Base-by-base conservation (phyloP, 257 asterid genomes). In the Capsicum pubescens region DNA sequence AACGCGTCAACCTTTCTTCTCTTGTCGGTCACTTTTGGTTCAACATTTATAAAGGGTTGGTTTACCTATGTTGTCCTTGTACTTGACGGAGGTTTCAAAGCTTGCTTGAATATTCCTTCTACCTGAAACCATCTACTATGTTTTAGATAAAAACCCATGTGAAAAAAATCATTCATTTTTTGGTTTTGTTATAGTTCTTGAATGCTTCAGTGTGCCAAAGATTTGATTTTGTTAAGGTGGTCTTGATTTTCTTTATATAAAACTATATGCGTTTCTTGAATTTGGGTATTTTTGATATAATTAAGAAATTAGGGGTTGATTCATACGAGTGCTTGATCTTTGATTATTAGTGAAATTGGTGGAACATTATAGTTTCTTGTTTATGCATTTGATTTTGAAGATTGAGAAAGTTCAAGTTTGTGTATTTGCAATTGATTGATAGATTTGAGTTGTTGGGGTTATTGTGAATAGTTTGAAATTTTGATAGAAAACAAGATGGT, bases 401-500 rank as follows among this genome's bases (percentile, higher is more conserved):
- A 60, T 83, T 71, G 60, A 72, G 83, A 32, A 52, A 79, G 88
- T 76, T 86, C 72, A 82, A 60, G 52, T 78, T 86, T 70, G 81
- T 90, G 86, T 81, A 48, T 55, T 86, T 36, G 74, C 68, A n/a
- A 59, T 83, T 84, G 78, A 67, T 64, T 63, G 80, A 16, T 44
- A 46, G 44, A 32, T 57, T 57, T 44, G 64, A 85, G 72, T 74
- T 5, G 79, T 76, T 76, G 81, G 81, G 63, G 7, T 5, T 52
- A 26, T 76, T 76, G 46, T 6, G 48, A 52, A 6, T 7, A 21
- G 21, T 52, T 76, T 76, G 26, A 76, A 21, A 76, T 8, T 5
- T 76, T 76, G 4, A 21, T 74, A 76, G 14, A 83, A 56, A 55
- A 39, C 74, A 86, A 85, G 89, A 93, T 93, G 97, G 93, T 80